phyloP scores from a whole-genome alignment of 2,329 filamentous ascomycete genomes.

The Sodiomyces alkalinus region DNA sequence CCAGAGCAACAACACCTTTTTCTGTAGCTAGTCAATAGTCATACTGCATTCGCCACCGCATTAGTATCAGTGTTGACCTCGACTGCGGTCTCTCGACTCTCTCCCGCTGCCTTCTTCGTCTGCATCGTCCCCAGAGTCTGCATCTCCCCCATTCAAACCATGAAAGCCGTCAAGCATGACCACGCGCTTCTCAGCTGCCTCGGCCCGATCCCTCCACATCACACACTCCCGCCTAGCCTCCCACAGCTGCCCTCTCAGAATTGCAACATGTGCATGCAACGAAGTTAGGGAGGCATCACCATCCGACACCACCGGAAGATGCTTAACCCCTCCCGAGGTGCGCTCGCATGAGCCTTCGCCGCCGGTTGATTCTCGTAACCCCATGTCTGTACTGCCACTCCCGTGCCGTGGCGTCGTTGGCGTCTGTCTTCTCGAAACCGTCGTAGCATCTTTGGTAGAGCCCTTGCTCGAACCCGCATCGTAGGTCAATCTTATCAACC shows the following conservation, averaged over 20 bases:
- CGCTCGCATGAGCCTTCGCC: neutral
- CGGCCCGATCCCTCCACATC: constrained; percentile 39
- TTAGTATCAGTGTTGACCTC: neutral
- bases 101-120: neutral
- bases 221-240: constrained; percentile 23
- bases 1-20: neutral
- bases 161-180: constrained; percentile 30
- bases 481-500: neutral
- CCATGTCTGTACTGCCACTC: constrained; percentile 3
- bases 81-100: neutral
- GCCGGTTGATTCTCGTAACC: constrained; percentile 5
- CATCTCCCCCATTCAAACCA: constrained; percentile 17
- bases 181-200: constrained; percentile 37
- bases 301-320: no score
- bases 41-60: neutral
- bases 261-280: no score
- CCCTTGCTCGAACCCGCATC: neutral
- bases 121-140: neutral
- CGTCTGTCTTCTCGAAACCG: no score
- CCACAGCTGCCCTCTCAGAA: constrained; percentile 32
- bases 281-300: no score
- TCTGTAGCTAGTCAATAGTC: neutral
- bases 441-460: neutral
- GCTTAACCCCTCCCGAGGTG: neutral
- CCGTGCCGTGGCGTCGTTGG: no score